Evolutionary conservation across 768 basidiomycete genomes (phyloP).

Genomic region (Amanita exitialis): DNA sequence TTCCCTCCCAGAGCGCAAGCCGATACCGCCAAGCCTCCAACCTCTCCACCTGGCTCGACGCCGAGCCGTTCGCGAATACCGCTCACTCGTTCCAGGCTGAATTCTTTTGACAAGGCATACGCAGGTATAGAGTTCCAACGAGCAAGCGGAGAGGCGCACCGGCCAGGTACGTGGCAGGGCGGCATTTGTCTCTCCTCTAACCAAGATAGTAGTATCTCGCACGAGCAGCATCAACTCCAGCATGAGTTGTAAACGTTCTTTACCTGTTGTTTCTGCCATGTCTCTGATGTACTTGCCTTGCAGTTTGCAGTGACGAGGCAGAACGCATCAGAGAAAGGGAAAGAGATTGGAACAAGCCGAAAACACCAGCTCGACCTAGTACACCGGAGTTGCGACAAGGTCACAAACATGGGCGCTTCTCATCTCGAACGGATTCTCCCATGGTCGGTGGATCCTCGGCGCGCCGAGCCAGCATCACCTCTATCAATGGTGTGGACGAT

Average conservation of each 20-base stretch:
- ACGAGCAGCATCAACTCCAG: slow-evolving; percentile 9
- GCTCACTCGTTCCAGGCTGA: slow-evolving; percentile 1
- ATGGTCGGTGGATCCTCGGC: slow-evolving; percentile 7
- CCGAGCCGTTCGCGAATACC: slow-evolving; percentile 5
- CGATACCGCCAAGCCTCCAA: neutral
- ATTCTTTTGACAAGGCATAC: slow-evolving; percentile 6
- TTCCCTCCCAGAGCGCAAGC: slow-evolving; percentile 8
- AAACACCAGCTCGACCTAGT: slow-evolving; percentile 10
- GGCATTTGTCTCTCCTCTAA: neutral
- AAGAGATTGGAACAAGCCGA: slow-evolving; percentile 33
- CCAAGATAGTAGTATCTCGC: slow-evolving; percentile 10
- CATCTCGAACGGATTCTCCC: slow-evolving; percentile 6
- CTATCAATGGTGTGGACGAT: slow-evolving; percentile 27
- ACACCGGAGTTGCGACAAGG: slow-evolving; percentile 15
- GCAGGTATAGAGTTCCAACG: neutral
- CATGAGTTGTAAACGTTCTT: slow-evolving; percentile 2
- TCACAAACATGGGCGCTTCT: slow-evolving; percentile 11
- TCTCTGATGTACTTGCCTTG: neutral
- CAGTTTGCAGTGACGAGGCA: slow-evolving; percentile 12
- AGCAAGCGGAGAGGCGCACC: slow-evolving; percentile 1
- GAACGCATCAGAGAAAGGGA: slow-evolving; percentile 30
- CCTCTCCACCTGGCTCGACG: slow-evolving; percentile 1
- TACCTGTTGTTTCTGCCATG: neutral
- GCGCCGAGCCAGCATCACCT: slow-evolving; percentile 19
- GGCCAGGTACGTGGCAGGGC: neutral